Conservation (phyloP, 2,329 filamentous ascomycete genomes). For the Bertia moriformis region DNA sequence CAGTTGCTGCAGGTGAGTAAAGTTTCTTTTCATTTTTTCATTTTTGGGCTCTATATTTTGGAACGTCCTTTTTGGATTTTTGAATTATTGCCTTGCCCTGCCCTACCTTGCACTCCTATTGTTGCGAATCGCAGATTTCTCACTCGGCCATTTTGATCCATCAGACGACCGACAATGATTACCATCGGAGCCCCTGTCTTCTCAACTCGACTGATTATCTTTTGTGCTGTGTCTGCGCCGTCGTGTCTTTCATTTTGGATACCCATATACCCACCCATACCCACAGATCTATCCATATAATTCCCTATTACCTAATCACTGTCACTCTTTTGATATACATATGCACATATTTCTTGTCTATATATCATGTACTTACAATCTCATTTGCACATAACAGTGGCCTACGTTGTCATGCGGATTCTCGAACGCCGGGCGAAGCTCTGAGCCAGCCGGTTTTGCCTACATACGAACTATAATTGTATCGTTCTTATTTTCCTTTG, state of each 20-base stretch:
- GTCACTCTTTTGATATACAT: background rate
- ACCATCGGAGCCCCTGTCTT: background rate
- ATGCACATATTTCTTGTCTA: background rate
- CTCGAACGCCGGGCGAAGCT: constrained; percentile 1
- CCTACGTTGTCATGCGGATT: background rate
- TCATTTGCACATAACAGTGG: background rate
- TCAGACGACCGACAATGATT: background rate
- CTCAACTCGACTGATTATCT: no score
- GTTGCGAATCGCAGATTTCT: background rate
- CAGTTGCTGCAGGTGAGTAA: constrained; percentile 22
- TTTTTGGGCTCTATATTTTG: no score
- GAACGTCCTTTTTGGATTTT: no score
- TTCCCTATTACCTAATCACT: no score
- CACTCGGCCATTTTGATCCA: background rate
- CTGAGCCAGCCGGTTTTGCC: no score
- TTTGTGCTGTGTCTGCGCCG: no score
- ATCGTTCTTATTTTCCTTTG: no score
- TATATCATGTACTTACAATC: background rate
- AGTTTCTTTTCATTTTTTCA: constrained; percentile 3
- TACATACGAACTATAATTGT: no score
- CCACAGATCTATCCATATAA: no score
- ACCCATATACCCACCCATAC: background rate
- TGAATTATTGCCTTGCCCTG: background rate
- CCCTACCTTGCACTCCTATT: background rate
- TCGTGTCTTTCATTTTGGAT: no score